Evolutionary conservation across 2,329 filamentous ascomycete species (phyloP).

Genomic region (Plectosphaerella cucumerina): DNA sequence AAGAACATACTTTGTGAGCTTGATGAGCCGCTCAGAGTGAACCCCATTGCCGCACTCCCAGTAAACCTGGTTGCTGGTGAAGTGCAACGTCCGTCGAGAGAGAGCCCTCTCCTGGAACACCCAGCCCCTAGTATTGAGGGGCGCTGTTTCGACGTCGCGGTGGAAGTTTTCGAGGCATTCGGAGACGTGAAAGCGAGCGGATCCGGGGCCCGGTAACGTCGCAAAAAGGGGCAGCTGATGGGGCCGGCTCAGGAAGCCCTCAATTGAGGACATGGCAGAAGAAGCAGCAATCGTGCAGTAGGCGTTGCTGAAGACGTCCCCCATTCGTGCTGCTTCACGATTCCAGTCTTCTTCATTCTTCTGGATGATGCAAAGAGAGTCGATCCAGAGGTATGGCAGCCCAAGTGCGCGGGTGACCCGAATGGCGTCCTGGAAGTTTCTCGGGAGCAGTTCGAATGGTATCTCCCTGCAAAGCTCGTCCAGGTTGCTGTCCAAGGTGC

Average conservation of each 20-base stretch:
- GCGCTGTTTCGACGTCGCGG: conserved; percentile 3
- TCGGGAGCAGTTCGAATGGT: background rate
- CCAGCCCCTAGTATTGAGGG: conserved; percentile 27
- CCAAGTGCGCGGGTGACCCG: conserved; percentile 24
- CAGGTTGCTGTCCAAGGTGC: too few relatives aligned
- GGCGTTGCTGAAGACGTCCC: conserved; percentile 37
- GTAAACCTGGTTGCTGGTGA: conserved; percentile 10
- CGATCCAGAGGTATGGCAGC: conserved; percentile 12
- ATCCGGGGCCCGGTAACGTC: too few relatives aligned
- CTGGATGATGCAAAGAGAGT: conserved; percentile 13
- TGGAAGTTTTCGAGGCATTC: conserved; percentile 24
- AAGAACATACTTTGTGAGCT: too few relatives aligned
- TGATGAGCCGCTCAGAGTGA: too few relatives aligned
- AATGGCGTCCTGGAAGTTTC: conserved; percentile 35
- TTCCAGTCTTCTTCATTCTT: conserved; percentile 16
- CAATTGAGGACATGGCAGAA: conserved; percentile 18
- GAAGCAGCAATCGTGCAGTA: conserved; percentile 40
- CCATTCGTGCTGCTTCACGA: conserved; percentile 33
- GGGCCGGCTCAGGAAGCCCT: too few relatives aligned
- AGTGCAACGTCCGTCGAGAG: conserved; percentile 27
- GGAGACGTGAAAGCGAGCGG: background rate
- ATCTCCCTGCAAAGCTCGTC: too few relatives aligned
- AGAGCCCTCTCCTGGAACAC: conserved; percentile 37
- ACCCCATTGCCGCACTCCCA: conserved; percentile 10
- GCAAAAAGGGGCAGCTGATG: too few relatives aligned